Evolutionary conservation across 1,139 yeast species (phyloP).

Genomic region (Nakaseomyces uthaithaninus): DNA sequence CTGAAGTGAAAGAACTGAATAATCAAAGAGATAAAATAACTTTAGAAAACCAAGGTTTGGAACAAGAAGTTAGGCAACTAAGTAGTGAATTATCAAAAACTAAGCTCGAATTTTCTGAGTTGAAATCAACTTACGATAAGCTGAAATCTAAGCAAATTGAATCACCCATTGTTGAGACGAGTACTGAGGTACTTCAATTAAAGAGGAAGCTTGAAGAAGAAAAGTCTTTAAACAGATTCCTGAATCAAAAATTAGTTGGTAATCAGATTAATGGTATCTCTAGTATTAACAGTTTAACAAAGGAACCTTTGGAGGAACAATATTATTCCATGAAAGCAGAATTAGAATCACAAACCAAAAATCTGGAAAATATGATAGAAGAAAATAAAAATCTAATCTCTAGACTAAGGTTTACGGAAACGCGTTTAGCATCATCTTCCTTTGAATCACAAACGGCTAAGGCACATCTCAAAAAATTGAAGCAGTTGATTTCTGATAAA

Average conservation of each 20-base stretch:
- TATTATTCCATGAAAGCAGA: conserved; percentile 37
- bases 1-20: conserved; percentile 23
- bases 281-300: neutral
- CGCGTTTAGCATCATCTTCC: conserved; percentile 45
- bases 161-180: conserved; percentile 15
- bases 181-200: conserved; percentile 13
- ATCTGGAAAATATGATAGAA: conserved; percentile 44
- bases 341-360: conserved; percentile 46
- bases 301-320: conserved; percentile 10
- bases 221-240: conserved; percentile 23
- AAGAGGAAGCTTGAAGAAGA: conserved; percentile 27
- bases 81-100: conserved; percentile 22
- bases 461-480: conserved; percentile 36
- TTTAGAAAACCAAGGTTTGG: conserved; percentile 16
- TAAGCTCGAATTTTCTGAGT: conserved; percentile 25
- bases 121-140: conserved; percentile 23
- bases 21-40: conserved; percentile 27
- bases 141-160: conserved; percentile 22
- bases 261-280: conserved; percentile 10
- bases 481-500: conserved; percentile 25
- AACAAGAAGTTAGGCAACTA: conserved; percentile 17
- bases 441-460: conserved; percentile 43
- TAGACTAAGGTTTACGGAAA: conserved; percentile 50
- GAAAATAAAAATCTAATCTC: conserved; percentile 49
- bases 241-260: conserved; percentile 20